Base-by-base conservation (phyloP, 2,329 filamentous ascomycete genomes). In the Penicillium thymicola region DNA sequence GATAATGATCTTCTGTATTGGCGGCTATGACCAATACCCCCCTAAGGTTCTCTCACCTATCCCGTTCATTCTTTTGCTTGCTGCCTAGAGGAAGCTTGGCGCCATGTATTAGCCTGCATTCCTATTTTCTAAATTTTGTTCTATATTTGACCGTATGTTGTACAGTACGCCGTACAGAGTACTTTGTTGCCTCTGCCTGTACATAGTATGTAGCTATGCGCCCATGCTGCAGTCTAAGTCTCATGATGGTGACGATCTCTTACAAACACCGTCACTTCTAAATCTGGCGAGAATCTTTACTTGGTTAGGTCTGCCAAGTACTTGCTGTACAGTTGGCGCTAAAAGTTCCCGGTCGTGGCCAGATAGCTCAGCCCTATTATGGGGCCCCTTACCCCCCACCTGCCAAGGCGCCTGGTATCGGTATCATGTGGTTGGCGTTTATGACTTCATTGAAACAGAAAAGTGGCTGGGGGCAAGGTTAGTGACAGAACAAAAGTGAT, bases 81-180 rank as follows among this genome's bases (percentile, higher is more conserved):
- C 50, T 66, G 64, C 64, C 64, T 66, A 37, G 61, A 55, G 16
- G 34, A 42, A 47, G 21, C 60, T 62, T 62, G 60, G 60, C 60
- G 46, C 57, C 32, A 14, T 21, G 37, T 10, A 50, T 18, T 38
- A 44, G 18, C 44, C 56, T 61, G 52, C 51, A 59, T 30, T 45
- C 48, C 25, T 9, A 34, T 43, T 51, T 25, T 37, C 28, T 13
- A 32, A 5, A 6, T 21, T 18, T 23, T 52, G n/a, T 47, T 32
- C 48, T 43, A 34, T 27, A 34, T 48, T 53, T 45, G 18, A n/a
- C 5, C 13, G 34, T 18, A 18, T 32, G 21, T 18, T 32, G 21
- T 21, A 32, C 28, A 44, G 45, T 36, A 32, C 30, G 7, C 11
- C 13, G 13, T 45, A 34, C n/a, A 5, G 28, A 32, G 18, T 48